Percentiles rank a stretch among this genome's conserved stretches.
Evolutionary conservation across 2,329 filamentous ascomycete genomes (phyloP).

Genomic region (Cladophialophora exuberans): DNA sequence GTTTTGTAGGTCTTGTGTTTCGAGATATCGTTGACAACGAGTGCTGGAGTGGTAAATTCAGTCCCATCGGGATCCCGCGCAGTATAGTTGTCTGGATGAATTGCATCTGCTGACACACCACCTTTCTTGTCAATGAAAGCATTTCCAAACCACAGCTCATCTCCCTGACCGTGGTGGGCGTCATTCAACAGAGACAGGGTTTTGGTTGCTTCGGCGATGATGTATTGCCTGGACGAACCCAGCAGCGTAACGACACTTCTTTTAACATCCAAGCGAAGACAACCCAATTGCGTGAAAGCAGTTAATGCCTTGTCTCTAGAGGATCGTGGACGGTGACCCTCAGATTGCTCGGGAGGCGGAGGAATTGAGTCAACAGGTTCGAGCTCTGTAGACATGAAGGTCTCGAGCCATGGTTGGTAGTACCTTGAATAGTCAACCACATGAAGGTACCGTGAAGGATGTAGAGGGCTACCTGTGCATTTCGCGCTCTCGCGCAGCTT

Average conservation of each 20-base stretch:
- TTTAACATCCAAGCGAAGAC: constrained; percentile 47
- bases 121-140: constrained; percentile 37
- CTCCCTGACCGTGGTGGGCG: constrained; percentile 34
- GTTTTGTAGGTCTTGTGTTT: constrained; percentile 44
- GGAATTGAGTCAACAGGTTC: constrained; percentile 14
- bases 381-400: constrained; percentile 32
- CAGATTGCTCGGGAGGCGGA: constrained; percentile 16
- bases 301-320: constrained; percentile 46
- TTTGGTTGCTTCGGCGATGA: constrained; percentile 57
- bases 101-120: constrained; percentile 37
- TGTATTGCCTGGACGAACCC: constrained; percentile 51
- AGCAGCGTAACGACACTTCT: constrained; percentile 57
- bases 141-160: constrained; percentile 38
- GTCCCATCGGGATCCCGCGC: constrained; percentile 23
- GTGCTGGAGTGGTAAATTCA: constrained; percentile 23
- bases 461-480: constrained; percentile 26
- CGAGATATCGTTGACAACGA: constrained; percentile 44
- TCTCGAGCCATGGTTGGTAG: constrained; percentile 33
- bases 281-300: constrained; percentile 55
- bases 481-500: constrained; percentile 29
- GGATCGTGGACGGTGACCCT: constrained; percentile 33
- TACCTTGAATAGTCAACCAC: constrained; percentile 14
- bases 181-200: constrained; percentile 43
- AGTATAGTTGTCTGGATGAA: constrained; percentile 24
- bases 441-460: no score